A percentile compares a stretch with the other conserved stretches of the same genome.
Evolutionary conservation across 192 early-diverging fungal genomes (phyloP).

Genomic region (Mortierella claussenii): DNA sequence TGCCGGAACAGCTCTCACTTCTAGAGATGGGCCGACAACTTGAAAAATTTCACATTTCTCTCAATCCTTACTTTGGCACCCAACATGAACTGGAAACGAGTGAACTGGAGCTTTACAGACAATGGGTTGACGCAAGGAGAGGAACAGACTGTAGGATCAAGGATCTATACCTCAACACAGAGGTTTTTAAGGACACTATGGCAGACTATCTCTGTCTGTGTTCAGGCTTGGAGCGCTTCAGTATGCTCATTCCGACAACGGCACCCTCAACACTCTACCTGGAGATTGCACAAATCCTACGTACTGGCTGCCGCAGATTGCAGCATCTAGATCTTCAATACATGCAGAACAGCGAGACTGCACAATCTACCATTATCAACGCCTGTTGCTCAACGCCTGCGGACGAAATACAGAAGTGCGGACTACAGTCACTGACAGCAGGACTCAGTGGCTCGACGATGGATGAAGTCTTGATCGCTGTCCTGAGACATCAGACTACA

Average conservation of each 20-base stretch:
- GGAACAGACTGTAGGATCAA: constrained; percentile 1
- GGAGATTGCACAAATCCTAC: neutral
- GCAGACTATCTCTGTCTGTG: neutral
- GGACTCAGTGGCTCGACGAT: neutral
- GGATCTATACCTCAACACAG: constrained; percentile 5
- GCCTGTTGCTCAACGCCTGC: neutral
- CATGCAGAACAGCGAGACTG: neutral
- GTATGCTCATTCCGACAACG: neutral
- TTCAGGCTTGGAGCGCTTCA: neutral
- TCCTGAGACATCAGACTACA: constrained; percentile 1
- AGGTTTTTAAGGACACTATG: neutral
- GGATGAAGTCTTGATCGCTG: neutral
- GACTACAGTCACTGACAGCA: neutral
- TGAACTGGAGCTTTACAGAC: neutral
- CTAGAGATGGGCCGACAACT: neutral
- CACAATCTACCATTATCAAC: neutral
- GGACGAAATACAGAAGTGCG: neutral
- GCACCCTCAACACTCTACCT: neutral
- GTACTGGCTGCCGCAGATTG: neutral
- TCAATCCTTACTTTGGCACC: neutral
- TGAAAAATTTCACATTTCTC: constrained; percentile 4
- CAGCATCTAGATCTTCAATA: neutral
- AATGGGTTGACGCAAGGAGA: neutral
- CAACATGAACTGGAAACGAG: neutral
- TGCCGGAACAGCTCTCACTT: neutral